Percentiles rank a stretch among this genome's conserved stretches.
These are phyloP conservation scores for Lentinula novae-zelandiae DNA, from an alignment of 1,284 basidiomycete species.

Conservation along the genomic window DNA sequence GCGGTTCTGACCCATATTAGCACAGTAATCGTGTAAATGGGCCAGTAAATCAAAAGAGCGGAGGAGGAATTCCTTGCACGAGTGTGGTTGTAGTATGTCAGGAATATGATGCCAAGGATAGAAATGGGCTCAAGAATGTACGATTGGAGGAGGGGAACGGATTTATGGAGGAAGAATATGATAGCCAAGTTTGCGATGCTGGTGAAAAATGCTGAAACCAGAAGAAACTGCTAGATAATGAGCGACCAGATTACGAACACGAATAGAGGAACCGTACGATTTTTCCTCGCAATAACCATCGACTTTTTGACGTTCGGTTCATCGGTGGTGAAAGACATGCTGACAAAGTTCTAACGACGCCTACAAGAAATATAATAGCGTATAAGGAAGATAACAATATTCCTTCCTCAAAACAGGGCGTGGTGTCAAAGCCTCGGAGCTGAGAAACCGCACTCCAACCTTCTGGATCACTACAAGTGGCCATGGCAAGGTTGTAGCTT, in stretches of 20 bases:
- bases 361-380: conserved; percentile 42
- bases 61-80: conserved; percentile 78
- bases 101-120: conserved; percentile 37
- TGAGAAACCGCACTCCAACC: conserved; percentile 66
- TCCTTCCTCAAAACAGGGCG: conserved; percentile 82
- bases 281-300: conserved; percentile 54
- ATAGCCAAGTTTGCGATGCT: conserved; percentile 40
- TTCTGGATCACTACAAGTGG: conserved; percentile 46
- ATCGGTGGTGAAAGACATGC: conserved; percentile 24
- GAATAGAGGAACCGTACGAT: conserved; percentile 43
- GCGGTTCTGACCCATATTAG: conserved; percentile 65
- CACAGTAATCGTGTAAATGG: conserved; percentile 55
- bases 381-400: conserved; percentile 56
- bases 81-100: conserved; percentile 72
- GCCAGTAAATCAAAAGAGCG: conserved; percentile 82
- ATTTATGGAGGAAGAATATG: conserved; percentile 30
- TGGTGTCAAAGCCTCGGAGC: conserved; percentile 71
- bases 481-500: conserved; percentile 27
- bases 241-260: not conserved
- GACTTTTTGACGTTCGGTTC: conserved; percentile 36
- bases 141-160: conserved; percentile 50
- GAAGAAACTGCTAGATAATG: conserved; percentile 35
- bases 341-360: conserved; percentile 33
- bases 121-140: conserved; percentile 59
- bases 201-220: conserved; percentile 36